A percentile compares a stretch with the other conserved stretches of the same genome.
These are phyloP conservation scores for Aspergillus ruber DNA, from an alignment of 2,329 filamentous ascomycete species.

Conservation along the genomic window DNA sequence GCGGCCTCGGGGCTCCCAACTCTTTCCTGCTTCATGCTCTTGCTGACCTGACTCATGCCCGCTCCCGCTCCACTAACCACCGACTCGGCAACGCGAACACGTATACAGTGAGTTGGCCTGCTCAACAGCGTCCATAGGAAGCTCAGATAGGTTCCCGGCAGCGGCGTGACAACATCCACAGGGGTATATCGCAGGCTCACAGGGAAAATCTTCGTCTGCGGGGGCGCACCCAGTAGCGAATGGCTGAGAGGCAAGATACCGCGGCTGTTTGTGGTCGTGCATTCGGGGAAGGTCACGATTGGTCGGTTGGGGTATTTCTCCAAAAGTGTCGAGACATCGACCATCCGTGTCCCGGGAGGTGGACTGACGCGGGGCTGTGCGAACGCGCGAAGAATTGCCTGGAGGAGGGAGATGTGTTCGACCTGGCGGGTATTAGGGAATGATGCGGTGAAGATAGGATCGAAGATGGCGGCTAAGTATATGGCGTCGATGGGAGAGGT, in stretches of 20 bases:
- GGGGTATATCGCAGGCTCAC: slow-evolving; percentile 85
- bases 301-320: slow-evolving; percentile 64
- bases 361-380: slow-evolving; percentile 49
- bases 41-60: slow-evolving; percentile 14
- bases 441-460: slow-evolving; percentile 84
- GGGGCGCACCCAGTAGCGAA: slow-evolving; percentile 61
- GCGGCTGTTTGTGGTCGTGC: slow-evolving; percentile 86
- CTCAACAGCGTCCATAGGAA: slow-evolving; percentile 86
- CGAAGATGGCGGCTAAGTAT: slow-evolving; percentile 92
- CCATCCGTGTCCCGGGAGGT: slow-evolving; percentile 45
- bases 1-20: slow-evolving; percentile 38
- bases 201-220: slow-evolving; percentile 74
- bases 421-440: slow-evolving; percentile 71
- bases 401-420: slow-evolving; percentile 66
- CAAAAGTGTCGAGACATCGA: slow-evolving; percentile 59
- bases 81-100: slow-evolving; percentile 79
- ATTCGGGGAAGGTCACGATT: slow-evolving; percentile 87
- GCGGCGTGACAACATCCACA: slow-evolving; percentile 80
- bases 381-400: slow-evolving; percentile 69
- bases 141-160: slow-evolving; percentile 63
- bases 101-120: slow-evolving; percentile 78
- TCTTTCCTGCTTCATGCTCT: slow-evolving; percentile 39
- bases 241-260: slow-evolving; percentile 81
- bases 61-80: slow-evolving; percentile 35
- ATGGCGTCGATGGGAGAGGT: slow-evolving; percentile 89